Conservation (phyloP, 306 rosid species). For the Cucurbita argyrosperma region DNA sequence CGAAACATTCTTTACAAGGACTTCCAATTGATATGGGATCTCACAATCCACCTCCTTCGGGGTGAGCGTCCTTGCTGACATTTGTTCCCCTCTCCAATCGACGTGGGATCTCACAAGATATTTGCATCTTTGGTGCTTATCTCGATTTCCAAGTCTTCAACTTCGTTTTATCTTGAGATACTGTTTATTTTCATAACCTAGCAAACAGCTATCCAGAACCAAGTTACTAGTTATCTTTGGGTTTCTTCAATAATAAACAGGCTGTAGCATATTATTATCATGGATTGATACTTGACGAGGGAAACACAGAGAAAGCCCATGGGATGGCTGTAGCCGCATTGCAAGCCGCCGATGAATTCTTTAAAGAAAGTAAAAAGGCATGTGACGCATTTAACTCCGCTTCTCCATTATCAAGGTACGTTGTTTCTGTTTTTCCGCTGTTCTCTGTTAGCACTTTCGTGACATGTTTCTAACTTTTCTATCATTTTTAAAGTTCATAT, state of each 20-base stretch:
- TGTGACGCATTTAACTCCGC: constrained; percentile 59
- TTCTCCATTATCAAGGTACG: constrained; percentile 70
- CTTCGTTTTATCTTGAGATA: too few species aligned
- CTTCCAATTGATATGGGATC: too few species aligned
- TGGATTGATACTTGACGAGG: constrained; percentile 94
- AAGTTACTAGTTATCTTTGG: not conserved
- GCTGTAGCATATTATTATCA: constrained; percentile 98
- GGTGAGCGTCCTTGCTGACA: too few species aligned
- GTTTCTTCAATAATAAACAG: constrained; percentile 28
- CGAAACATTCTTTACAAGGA: too few species aligned
- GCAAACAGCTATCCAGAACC: not conserved
- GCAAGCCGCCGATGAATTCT: constrained; percentile 93
- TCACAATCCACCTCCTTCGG: too few species aligned
- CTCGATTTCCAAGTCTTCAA: not conserved
- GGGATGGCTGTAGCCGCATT: constrained; percentile 99
- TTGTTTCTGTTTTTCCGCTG: not conserved
- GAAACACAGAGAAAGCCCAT: constrained; percentile 88
- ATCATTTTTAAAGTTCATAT: not conserved
- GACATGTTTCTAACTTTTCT: not conserved
- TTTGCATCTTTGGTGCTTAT: not conserved
- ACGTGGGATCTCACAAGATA: not conserved
- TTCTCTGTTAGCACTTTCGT: not conserved
- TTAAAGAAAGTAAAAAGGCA: constrained; percentile 85
- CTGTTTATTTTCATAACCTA: not conserved
- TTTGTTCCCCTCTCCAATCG: too few species aligned